Evolutionary conservation across 2,329 filamentous ascomycete species (phyloP).

Genomic region (Aspergillus sp.): DNA sequence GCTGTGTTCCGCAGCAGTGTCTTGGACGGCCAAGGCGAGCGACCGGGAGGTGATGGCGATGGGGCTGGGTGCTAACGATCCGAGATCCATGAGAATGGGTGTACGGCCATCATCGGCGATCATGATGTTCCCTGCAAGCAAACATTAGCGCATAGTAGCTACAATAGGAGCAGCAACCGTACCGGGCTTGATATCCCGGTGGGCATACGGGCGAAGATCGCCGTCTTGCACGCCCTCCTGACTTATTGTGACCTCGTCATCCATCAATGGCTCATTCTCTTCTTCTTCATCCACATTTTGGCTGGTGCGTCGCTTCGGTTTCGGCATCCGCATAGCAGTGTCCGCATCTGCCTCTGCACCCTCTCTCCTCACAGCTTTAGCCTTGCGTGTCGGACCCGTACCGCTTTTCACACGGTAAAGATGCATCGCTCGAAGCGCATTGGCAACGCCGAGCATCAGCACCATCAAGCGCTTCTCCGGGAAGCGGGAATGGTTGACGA

Average conservation of each 20-base stretch:
- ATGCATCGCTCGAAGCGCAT: constrained; percentile 87
- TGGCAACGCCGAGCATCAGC: constrained; percentile 88
- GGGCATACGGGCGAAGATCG: constrained; percentile 78
- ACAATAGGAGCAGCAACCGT: constrained; percentile 33
- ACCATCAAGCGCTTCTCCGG: constrained; percentile 86
- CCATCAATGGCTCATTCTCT: constrained; percentile 82
- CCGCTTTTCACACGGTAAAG: constrained; percentile 70
- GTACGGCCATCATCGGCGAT: constrained; percentile 85
- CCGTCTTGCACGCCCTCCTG: constrained; percentile 70
- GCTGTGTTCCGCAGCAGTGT: constrained; percentile 91
- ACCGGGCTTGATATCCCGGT: constrained; percentile 97
- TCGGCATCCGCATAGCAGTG: constrained; percentile 37
- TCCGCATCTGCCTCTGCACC: constrained; percentile 57
- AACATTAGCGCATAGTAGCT: neutral
- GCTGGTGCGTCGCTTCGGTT: constrained; percentile 45
- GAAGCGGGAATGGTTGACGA: constrained; percentile 91
- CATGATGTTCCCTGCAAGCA: constrained; percentile 80
- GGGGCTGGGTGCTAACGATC: constrained; percentile 83
- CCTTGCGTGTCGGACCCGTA: constrained; percentile 56
- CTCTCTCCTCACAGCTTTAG: constrained; percentile 57
- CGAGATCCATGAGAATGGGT: constrained; percentile 96
- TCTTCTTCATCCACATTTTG: constrained; percentile 60
- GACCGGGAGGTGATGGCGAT: constrained; percentile 88
- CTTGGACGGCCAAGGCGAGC: constrained; percentile 87
- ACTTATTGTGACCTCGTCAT: constrained; percentile 68